A percentile compares a stretch with the other conserved stretches of the same genome.
Evolutionary conservation across 1,284 basidiomycete genomes (phyloP).

Genomic region (Apiotrichum siamense): DNA sequence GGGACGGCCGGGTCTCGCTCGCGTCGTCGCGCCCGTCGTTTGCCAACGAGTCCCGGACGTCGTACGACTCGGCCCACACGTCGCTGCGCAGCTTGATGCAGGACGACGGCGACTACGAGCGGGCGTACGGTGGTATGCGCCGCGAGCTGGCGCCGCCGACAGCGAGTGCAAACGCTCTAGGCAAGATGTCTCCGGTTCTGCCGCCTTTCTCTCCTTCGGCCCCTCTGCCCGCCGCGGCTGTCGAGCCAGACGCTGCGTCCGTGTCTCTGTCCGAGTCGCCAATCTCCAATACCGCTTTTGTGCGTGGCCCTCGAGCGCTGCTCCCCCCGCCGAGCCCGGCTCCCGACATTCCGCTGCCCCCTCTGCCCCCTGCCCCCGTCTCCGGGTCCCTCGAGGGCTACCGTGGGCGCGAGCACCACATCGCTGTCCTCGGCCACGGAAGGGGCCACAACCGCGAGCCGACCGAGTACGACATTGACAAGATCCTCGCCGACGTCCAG

Average conservation of each 20-base stretch:
- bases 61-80: background rate
- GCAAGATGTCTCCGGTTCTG: background rate
- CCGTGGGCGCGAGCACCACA: slow-evolving; percentile 1
- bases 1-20: background rate
- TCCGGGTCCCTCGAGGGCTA: background rate
- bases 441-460: slow-evolving; percentile 1
- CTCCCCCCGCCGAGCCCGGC: slow-evolving; percentile 5
- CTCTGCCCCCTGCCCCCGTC: background rate
- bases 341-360: slow-evolving; percentile 7
- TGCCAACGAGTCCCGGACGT: background rate
- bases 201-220: no score
- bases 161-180: background rate
- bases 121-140: background rate
- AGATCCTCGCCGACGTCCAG: slow-evolving; percentile 3
- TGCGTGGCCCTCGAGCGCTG: background rate
- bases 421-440: background rate
- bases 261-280: no score
- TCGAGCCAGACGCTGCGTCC: no score
- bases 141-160: background rate
- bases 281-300: no score
- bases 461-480: slow-evolving; percentile 7
- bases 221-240: no score
- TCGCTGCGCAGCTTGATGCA: background rate
- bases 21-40: background rate
- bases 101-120: no score